Evolutionary conservation across 1,139 yeast species (phyloP), one percentile per base, ranked within the genome.

Genomic region (Pichia cactophila): DNA sequence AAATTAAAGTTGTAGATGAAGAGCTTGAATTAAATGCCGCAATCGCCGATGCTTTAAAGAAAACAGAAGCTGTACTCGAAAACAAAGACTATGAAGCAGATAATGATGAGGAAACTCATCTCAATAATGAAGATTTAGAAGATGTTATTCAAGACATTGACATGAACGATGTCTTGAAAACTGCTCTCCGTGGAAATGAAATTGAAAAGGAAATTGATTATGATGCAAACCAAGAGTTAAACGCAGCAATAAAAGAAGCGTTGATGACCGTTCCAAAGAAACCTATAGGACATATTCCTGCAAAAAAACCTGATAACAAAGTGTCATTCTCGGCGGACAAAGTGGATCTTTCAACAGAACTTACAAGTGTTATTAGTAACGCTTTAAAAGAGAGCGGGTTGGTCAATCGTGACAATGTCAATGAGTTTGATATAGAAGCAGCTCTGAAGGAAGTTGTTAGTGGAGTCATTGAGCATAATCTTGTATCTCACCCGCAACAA

Each of bases 371-470:
- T 2, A 58, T 59, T 28, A 50, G 51, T 9, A 55, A 56, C 42
- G 61, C 59, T 2, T 35, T 59, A 23, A 51, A 53, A 41, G 56
- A 47, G 1, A 41, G 42, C 12, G 45, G 37, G 4, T 26, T 49
- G 4, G 16, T 41, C 20, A 44, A 45, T 3, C 12, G 23, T 17
- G 16, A 16, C 8, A 26, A 45, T n/a, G 14, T 41, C 14, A 46
- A 47, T 16, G 55, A 56, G 11, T 52, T 52, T 35, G 58, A 54
- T 11, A 54, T 65, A 41, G 61, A 64, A 45, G 67, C 64, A 46
- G 73, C 73, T 0, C 54, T 70, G 37, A 71, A 69, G 9, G 67
- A 68, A 50, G 62, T 70, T 58, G 73, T 69, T n/a, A 65, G 65
- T 53, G 67, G 61, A 46, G 73, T 69, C 39, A 71, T 70, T 41